Base-by-base conservation (phyloP, 2,329 filamentous ascomycete genomes). In the Hortaea sp. region DNA sequence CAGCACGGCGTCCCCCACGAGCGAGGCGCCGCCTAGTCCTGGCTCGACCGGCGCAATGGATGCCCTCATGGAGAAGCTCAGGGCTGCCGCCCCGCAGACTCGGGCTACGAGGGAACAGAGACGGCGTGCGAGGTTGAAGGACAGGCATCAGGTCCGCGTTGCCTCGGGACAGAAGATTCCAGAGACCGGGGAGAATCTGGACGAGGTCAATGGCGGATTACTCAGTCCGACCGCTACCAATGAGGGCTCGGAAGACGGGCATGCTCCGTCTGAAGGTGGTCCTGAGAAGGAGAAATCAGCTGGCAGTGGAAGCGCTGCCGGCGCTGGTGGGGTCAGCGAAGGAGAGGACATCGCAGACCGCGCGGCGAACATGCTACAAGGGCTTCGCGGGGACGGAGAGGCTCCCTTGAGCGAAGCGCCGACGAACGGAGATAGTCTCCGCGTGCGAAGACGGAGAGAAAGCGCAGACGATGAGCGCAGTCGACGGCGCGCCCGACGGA, bases 41-140 rank as follows among this genome's bases (percentile, higher is more conserved):
- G 72, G 76, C 29, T 84, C 82, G 2, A 88, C 87, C 5, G 92
- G 90, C 45, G 92, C 89, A 44, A 97, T 98, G 89, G 92, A 98
- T 69, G 87, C 85, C 37, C 72, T 98, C 27, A 78, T 98, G 42
- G 88, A 95, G 78, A 97, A 97, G 68, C 73, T 98, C 46, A 84
- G 92, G 48, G 89, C 88, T 46, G 92, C 92, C 1, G 90, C 89
- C 46, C 90, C 92, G 29, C 87, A 95, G 69, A 80, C 86, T 29
- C 77, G 86, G 64, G 89, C 95, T 64, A 85, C 94, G 65, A 79
- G 90, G 60, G 92, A 97, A 65, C 81, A 88, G 57, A 81, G 92
- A 52, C 80, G 90, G 48, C 80, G 90, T 54, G 88, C 89, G 35
- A 77, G 90, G 45, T 77, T 97, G 57, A 94, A 94, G 76, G 89